Percentiles rank a stretch among this genome's conserved stretches.
Evolutionary conservation across 345 rosid genomes (phyloP).

Genomic region (Cardiospermum halicacabum): DNA sequence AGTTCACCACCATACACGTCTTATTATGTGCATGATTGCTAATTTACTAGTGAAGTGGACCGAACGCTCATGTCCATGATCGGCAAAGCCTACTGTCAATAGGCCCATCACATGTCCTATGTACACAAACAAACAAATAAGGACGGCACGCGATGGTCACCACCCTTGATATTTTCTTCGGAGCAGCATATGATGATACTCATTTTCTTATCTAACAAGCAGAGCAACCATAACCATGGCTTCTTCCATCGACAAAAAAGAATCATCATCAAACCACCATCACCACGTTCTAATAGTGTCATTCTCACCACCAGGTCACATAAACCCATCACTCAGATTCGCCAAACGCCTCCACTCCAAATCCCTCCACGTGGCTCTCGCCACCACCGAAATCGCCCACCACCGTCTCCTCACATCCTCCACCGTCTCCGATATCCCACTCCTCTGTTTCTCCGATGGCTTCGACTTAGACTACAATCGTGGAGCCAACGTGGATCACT

Average conservation of each 20-base stretch:
- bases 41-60: no score
- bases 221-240: not conserved
- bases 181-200: no score
- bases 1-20: no score
- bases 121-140: no score
- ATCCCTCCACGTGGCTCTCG: constrained; percentile 37
- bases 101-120: no score
- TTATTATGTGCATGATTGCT: no score
- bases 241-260: constrained; percentile 1
- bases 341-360: constrained; percentile 34
- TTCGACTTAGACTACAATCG: constrained; percentile 36
- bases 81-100: no score
- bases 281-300: constrained; percentile 38
- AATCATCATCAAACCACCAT: constrained; percentile 4
- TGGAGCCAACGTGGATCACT: constrained; percentile 29
- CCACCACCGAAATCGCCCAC: constrained; percentile 30
- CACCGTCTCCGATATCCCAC: constrained; percentile 23
- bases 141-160: no score
- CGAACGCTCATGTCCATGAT: no score
- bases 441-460: constrained; percentile 46
- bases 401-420: constrained; percentile 27
- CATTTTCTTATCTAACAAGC: no score
- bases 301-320: constrained; percentile 37
- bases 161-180: no score
- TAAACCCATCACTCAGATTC: constrained; percentile 40